These are phyloP conservation scores for Boletus subparvulus DNA, from an alignment of 768 basidiomycete species.

Conservation along the genomic window DNA sequence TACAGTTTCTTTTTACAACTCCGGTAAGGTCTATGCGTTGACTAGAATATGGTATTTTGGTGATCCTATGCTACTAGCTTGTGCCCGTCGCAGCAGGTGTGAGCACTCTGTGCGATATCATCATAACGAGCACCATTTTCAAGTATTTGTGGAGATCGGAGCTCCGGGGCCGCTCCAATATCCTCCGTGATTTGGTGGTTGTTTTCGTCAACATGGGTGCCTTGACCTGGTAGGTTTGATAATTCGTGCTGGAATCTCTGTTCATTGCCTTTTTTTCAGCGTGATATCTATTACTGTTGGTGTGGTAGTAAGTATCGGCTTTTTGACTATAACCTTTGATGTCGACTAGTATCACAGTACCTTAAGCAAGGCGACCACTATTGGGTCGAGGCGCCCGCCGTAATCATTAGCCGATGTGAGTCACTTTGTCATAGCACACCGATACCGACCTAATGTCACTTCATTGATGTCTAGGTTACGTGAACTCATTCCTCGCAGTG, in stretches of 20 bases:
- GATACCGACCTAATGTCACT: background rate
- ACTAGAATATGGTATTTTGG: background rate
- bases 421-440: background rate
- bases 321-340: background rate
- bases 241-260: background rate
- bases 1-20: conserved; percentile 5
- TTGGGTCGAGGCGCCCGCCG: conserved; percentile 10
- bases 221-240: conserved; percentile 8
- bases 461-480: conserved; percentile 3
- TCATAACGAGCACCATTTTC: conserved; percentile 11
- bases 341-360: conserved; percentile 1
- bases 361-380: conserved; percentile 5
- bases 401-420: conserved; percentile 13
- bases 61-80: background rate
- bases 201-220: conserved; percentile 18
- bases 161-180: background rate
- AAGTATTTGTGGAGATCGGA: conserved; percentile 12
- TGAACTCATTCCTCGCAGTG: conserved; percentile 16
- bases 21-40: background rate
- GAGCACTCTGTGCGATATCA: conserved; percentile 12
- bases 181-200: conserved; percentile 8
- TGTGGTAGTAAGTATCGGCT: background rate
- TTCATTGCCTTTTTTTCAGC: background rate
- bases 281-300: conserved; percentile 5
- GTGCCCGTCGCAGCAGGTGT: conserved; percentile 1